Evolutionary conservation across 768 basidiomycete genomes (phyloP).

Genomic region (Russula lepida): DNA sequence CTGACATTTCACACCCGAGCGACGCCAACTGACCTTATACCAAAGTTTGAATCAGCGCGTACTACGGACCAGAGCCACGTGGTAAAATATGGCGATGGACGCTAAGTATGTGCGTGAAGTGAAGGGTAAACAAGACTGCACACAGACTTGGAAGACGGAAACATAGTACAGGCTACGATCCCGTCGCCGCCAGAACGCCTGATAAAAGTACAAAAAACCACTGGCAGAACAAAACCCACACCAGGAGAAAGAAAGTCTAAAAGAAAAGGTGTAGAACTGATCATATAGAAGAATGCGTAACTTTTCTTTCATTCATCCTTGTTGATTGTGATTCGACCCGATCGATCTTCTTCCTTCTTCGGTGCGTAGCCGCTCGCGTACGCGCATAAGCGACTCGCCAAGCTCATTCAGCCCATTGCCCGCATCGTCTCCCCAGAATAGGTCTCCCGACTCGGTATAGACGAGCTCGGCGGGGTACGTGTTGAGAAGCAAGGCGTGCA

Average conservation of each 20-base stretch:
- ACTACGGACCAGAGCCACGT: too few relatives aligned
- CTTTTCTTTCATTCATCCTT: neutral
- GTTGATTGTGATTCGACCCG: too few relatives aligned
- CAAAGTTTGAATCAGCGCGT: too few relatives aligned
- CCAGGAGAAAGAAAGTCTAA: neutral
- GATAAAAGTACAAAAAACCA: neutral
- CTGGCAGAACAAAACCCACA: neutral
- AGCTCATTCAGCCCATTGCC: slow-evolving; percentile 54
- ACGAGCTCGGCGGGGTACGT: slow-evolving; percentile 41
- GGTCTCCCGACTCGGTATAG: slow-evolving; percentile 46
- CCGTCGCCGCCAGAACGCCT: neutral
- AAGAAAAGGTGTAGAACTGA: neutral
- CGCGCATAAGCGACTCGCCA: slow-evolving; percentile 47
- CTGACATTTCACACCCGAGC: too few relatives aligned
- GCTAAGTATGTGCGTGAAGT: slow-evolving; percentile 7
- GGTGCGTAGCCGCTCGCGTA: slow-evolving; percentile 40
- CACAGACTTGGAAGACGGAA: neutral
- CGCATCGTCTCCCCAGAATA: slow-evolving; percentile 60
- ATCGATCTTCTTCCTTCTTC: too few relatives aligned
- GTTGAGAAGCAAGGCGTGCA: slow-evolving; percentile 45
- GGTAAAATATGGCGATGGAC: too few relatives aligned
- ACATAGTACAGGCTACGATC: neutral
- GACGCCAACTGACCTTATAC: too few relatives aligned
- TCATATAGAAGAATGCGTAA: neutral
- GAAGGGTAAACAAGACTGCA: neutral